These are phyloP conservation scores for Cladophialophora yegresii DNA, from an alignment of 2,329 filamentous ascomycete species.

Conservation along the genomic window DNA sequence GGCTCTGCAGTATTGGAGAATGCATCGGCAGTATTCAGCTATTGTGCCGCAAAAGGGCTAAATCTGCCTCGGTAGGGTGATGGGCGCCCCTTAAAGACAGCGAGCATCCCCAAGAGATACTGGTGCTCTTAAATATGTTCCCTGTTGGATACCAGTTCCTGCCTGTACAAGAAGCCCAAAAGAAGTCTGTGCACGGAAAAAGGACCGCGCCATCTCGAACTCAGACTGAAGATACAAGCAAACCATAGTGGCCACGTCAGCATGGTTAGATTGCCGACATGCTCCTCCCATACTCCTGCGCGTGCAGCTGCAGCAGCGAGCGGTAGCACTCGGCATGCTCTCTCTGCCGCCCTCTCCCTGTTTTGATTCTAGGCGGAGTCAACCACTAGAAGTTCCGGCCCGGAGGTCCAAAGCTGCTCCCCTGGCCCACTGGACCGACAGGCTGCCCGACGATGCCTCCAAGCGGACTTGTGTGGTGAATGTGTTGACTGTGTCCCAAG, in stretches of 20 bases:
- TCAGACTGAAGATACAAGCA: slow-evolving; percentile 7
- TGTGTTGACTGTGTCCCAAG: slow-evolving; percentile 30
- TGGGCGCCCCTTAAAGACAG: background rate
- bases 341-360: slow-evolving; percentile 2
- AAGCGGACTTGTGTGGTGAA: slow-evolving; percentile 28
- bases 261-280: slow-evolving; percentile 21
- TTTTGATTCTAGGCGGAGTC: slow-evolving; percentile 29
- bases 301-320: slow-evolving; percentile 9
- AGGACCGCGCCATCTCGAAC: slow-evolving; percentile 6
- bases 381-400: slow-evolving; percentile 34
- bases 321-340: slow-evolving; percentile 2
- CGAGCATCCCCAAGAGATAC: background rate
- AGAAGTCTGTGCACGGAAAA: background rate
- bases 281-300: slow-evolving; percentile 23
- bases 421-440: slow-evolving; percentile 12
- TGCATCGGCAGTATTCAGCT: slow-evolving; percentile 18
- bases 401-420: slow-evolving; percentile 30
- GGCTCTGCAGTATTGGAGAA: background rate
- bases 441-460: slow-evolving; percentile 23
- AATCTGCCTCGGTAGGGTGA: slow-evolving; percentile 1
- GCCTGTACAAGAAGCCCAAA: slow-evolving; percentile 2
- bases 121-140: slow-evolving; percentile 6
- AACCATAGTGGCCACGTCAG: background rate
- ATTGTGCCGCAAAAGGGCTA: slow-evolving; percentile 6
- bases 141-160: slow-evolving; percentile 1